These are phyloP conservation scores for Xylariaceae sp. DNA, from an alignment of 2,329 filamentous ascomycete genomes.

Conservation along the genomic window DNA sequence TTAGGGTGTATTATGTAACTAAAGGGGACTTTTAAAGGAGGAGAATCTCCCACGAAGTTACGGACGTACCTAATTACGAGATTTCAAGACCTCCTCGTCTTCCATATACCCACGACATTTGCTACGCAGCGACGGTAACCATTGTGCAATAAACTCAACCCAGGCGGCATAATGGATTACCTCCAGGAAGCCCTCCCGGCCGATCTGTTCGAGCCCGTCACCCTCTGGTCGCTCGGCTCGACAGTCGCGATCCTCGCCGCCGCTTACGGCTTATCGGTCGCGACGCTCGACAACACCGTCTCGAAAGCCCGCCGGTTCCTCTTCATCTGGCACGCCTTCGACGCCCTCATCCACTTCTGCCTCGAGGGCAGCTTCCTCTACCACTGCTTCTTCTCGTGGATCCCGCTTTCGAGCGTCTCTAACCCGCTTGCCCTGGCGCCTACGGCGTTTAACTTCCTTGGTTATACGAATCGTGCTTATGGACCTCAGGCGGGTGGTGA, in stretches of 20 bases:
- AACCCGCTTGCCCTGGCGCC: slow-evolving; percentile 41
- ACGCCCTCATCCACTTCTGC: slow-evolving; percentile 84
- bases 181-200: slow-evolving; percentile 41
- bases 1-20: too few species aligned
- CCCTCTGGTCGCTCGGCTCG: slow-evolving; percentile 54
- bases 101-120: not conserved
- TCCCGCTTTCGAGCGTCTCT: slow-evolving; percentile 35
- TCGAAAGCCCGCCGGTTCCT: slow-evolving; percentile 62
- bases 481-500: slow-evolving; percentile 54
- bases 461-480: slow-evolving; percentile 46
- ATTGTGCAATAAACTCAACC: not conserved
- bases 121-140: not conserved
- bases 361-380: slow-evolving; percentile 91
- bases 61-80: too few species aligned
- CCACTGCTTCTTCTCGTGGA: slow-evolving; percentile 77
- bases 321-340: slow-evolving; percentile 93
- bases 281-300: slow-evolving; percentile 43
- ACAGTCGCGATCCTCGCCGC: slow-evolving; percentile 50
- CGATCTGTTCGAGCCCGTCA: slow-evolving; percentile 57
- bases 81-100: too few species aligned
- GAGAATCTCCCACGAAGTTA: too few species aligned
- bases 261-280: slow-evolving; percentile 48
- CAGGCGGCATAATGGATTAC: slow-evolving; percentile 21
- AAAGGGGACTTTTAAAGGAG: too few species aligned
- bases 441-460: slow-evolving; percentile 51